Evolutionary conservation across 1,284 basidiomycete species (phyloP), one percentile per base, ranked within the genome.

Genomic region (Lentinula novae-zelandiae): DNA sequence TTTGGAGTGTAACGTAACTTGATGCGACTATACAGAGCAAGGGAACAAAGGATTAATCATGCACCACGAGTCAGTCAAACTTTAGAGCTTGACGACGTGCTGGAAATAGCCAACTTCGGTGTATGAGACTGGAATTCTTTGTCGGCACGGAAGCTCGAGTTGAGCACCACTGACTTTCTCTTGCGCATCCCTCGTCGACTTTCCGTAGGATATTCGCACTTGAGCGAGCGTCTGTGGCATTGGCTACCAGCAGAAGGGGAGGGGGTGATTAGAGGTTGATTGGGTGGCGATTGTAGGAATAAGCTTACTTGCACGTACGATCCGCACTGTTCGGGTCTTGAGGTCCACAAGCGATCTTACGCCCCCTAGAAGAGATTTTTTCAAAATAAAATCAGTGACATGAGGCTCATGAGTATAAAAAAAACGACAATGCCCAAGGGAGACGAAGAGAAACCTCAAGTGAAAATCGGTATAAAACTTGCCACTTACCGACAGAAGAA

Each of bases 301-400:
- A 33, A 22, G 20, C 70, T 58, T 55, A 71, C 70, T 67, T 67
- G 68, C 70, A 71, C 5, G 70, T 67, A 49, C 64, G 64, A 62
- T 71, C 70, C 31, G 67, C 54, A 42, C 60, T 67, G 42, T 53
- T 60, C 55, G 63, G 61, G 42, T 67, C 61, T 38, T 68, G 64
- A n/a, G 69, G 67, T 2, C 69, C 67, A 62, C 71, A 72, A 3
- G 71, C 71, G 44, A 72, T 72, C 62, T 71, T 71, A 42, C 70
- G 66, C 27, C 67, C 65, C 46, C 62, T 63, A 39, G 22, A 50
- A 38, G 20, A 27, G 27, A 3, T 27, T 27, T 27, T 27, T 27
- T 27, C 15, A 27, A 42, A 17, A 33, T 22, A 53, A 36, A 51
- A 31, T 53, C 44, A 53, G 58, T 17, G 55, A 42, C 36, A 50